Base-by-base conservation (phyloP, 2,329 filamentous ascomycete genomes). In the Shiraia sp. region DNA sequence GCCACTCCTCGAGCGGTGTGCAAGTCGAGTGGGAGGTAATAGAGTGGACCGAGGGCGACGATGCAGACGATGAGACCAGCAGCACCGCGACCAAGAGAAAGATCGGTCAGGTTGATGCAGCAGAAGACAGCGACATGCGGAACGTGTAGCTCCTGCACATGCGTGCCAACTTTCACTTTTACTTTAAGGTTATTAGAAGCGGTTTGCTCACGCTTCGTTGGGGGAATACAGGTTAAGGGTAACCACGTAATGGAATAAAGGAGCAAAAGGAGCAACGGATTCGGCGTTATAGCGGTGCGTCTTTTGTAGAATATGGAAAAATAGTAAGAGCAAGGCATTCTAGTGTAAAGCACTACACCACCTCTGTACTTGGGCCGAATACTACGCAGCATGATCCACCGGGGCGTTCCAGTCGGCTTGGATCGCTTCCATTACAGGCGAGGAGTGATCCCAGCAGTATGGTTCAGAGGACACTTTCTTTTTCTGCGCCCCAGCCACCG, bases 1-100 rank as follows among this genome's bases (percentile, higher is more conserved):
- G 79, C 42, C 79, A 82, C 17, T 71, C 77, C n/a, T 83, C 88
- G 62, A 85, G 85, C 12, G 77, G 74, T 19, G 79, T 83, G 26
- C 80, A 75, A 31, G 79, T 93, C 9, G 86, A 93, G 61, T 95
- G 89, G 88, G 90, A 95, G 69, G 79, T 96, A 50, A 77, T 85
- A 27, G 90, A 96, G 70, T 91, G 61, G 63, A 64, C 54, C 3
- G 66, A 67, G 60, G 52, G 66, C 61, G 56, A 69, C 45, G 55
- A 74, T 46, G 53, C 70, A 45, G 58, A 66, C 52, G 61, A 72
- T 43, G 51, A 73, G 48, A 34, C 51, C 35, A 45, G 32, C 22
- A 32, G 52, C 6, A 49, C 54, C 10, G 52, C 61, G 2, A 54
- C 40, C 35, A 70, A 70, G 51, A 59, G 68, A 40, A 71, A 71